Base-by-base conservation (phyloP, 495 filamentous ascomycete genomes). In the Cladorrhinum samala region DNA sequence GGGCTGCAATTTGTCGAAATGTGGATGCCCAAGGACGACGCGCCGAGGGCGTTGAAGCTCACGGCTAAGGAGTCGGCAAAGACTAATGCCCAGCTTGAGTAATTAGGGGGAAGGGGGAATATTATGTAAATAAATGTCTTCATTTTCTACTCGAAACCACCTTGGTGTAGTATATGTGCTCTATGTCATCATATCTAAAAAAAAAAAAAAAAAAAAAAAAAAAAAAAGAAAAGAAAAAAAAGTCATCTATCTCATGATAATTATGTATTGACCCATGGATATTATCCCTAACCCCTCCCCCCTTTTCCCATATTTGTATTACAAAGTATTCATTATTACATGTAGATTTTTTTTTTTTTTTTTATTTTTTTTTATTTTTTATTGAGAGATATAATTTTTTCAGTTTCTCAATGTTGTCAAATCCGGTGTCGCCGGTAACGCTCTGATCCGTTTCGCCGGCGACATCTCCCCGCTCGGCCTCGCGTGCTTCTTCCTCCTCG, bases 1-100 rank as follows among this genome's bases (percentile, higher is more conserved):
- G 68, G 58, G 36, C 42, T 76, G 46, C 68, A 92, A 72, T 78
- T 96, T 67, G 91, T 95, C 21, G 91, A 96, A 71, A 49, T 95
- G 46, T 89, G 89, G 63, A 91, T 95, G 82, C 83, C 83, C 16
- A 85, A 82, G 67, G 79, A 90, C 50, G 91, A 95, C 68, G 84
- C 88, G 20, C 91, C 90, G 0, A 66, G 75, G 43, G 83, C 78
- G 17, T 63, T 96, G 68, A 85, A 84, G 62, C 75, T 85, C 44
- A 84, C 87, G 23, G 87, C 89, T 3, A 77, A 80, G 64, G 77
- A 77, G 3, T 87, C 88, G 62, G 81, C 83, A 7, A 82, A 73
- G 72, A 72, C 58, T 33, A 81, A 79, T 60, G 69, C 74, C 18
- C 3, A n/a, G n/a, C n/a, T n/a, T n/a, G n/a, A n/a, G n/a, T n/a